These are phyloP conservation scores for Fusarium agapanthi DNA, from an alignment of 2,329 filamentous ascomycete species.

Conservation along the genomic window DNA sequence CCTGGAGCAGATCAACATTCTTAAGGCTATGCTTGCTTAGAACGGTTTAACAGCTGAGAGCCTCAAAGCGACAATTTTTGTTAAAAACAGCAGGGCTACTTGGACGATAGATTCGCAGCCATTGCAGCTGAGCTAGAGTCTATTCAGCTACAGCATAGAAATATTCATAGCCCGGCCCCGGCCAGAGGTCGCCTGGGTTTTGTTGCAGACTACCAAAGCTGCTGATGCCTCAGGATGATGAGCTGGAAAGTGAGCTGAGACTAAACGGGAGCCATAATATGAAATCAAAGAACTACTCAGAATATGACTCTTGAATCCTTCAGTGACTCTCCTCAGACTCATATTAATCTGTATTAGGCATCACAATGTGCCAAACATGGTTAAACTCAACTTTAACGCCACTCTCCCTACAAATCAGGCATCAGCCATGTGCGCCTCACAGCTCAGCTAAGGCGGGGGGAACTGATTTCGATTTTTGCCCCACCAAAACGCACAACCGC, in stretches of 20 bases:
- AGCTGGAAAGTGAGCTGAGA: not conserved
- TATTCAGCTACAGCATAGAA: not conserved
- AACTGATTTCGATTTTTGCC: constrained; percentile 38
- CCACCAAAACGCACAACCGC: constrained; percentile 58
- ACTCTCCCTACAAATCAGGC: constrained; percentile 4
- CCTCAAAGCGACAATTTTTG: not conserved
- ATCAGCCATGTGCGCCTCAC: constrained; percentile 22
- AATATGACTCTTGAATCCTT: constrained; percentile 26
- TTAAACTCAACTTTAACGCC: constrained; percentile 24
- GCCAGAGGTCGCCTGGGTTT: not conserved
- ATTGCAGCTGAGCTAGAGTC: not conserved
- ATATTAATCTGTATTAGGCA: constrained; percentile 20
- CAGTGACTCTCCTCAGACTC: constrained; percentile 23
- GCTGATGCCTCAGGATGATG: constrained; percentile 40
- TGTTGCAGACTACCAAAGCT: not conserved
- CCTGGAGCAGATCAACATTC: constrained; percentile 64
- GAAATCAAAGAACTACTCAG: constrained; percentile 1
- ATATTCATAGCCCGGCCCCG: not conserved
- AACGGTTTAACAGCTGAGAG: not conserved
- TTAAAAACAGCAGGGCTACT: not conserved
- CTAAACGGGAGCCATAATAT: not conserved
- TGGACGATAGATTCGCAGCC: not conserved
- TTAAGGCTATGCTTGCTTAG: constrained; percentile 39
- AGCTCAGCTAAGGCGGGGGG: constrained; percentile 31
- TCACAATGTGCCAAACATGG: constrained; percentile 15